A percentile compares a stretch with the other conserved stretches of the same genome.
These are phyloP conservation scores for Lachancea lanzarotensis DNA, from an alignment of 805 yeast genomes.

Conservation along the genomic window DNA sequence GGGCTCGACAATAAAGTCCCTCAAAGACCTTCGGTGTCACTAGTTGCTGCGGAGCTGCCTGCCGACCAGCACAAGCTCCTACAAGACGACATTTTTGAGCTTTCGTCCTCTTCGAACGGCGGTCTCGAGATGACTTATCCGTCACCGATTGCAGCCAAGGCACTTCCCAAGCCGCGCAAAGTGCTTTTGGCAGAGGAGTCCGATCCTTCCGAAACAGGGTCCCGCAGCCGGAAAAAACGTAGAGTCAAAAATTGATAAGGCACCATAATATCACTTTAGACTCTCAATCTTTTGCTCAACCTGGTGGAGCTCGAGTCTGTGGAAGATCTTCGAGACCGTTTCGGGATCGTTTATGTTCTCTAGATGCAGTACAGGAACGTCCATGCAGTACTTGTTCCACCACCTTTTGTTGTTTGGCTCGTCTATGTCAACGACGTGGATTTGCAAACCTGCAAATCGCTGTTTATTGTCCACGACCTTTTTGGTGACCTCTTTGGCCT, in stretches of 20 bases:
- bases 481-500: constrained; percentile 48
- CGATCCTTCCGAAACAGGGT: constrained; percentile 8
- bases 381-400: constrained; percentile 70
- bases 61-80: neutral
- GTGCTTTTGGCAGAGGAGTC: constrained; percentile 30
- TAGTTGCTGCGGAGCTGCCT: neutral
- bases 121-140: constrained; percentile 30
- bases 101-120: constrained; percentile 28
- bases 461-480: constrained; percentile 31
- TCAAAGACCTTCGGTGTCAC: neutral
- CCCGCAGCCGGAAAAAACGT: constrained; percentile 17
- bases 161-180: constrained; percentile 15
- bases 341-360: constrained; percentile 39
- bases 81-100: constrained; percentile 27
- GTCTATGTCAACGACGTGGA: constrained; percentile 50
- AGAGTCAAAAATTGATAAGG: neutral
- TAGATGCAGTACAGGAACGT: constrained; percentile 71
- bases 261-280: neutral
- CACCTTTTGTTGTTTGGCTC: constrained; percentile 52
- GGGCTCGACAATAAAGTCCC: neutral
- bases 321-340: constrained; percentile 59
- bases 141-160: constrained; percentile 23
- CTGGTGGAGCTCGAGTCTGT: constrained; percentile 51
- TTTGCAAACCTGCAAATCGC: constrained; percentile 28
- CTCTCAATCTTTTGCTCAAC: constrained; percentile 43